These are phyloP conservation scores for Amphibolis antarctica DNA, from an alignment of 106 monocot genomes.

Conservation along the genomic window DNA sequence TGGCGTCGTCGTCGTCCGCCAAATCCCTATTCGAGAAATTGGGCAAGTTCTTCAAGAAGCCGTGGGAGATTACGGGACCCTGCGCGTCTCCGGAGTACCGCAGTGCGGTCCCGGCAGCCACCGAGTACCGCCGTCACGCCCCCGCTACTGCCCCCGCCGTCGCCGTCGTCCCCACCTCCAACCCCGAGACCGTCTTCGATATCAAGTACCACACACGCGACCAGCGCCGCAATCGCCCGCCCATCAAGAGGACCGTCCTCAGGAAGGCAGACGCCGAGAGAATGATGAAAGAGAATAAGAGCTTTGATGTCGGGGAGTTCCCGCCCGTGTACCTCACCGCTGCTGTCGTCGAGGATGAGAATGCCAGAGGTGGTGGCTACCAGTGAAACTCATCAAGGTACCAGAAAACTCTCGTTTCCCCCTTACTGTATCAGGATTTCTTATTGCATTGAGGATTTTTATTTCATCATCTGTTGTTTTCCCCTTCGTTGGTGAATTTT, in stretches of 20 bases:
- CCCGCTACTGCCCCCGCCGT: conserved; percentile 44
- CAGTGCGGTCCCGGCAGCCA: conserved; percentile 47
- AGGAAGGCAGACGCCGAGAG: conserved; percentile 58
- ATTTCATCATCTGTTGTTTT: no score
- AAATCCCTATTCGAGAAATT: conserved; percentile 49
- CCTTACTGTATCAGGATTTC: no score
- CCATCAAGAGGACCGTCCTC: conserved; percentile 41
- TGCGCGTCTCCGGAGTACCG: conserved; percentile 81
- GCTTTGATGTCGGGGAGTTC: conserved; percentile 46
- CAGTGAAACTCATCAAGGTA: conserved; percentile 17
- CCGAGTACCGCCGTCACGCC: conserved; percentile 72
- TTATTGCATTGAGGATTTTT: no score
- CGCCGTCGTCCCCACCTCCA: conserved; percentile 62
- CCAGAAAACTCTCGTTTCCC: neutral
- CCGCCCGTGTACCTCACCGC: conserved; percentile 50
- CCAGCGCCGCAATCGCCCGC: conserved; percentile 66
- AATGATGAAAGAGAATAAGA: conserved; percentile 66
- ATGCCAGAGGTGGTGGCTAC: conserved; percentile 66
- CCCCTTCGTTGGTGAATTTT: no score
- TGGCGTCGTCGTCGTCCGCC: conserved; percentile 14
- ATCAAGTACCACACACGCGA: conserved; percentile 89
- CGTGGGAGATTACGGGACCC: conserved; percentile 97
- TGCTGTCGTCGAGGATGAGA: conserved; percentile 45
- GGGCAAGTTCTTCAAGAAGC: conserved; percentile 59
- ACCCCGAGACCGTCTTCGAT: conserved; percentile 81